Base-by-base conservation (phyloP, 495 filamentous ascomycete genomes). In the Xylaria telfairii region DNA sequence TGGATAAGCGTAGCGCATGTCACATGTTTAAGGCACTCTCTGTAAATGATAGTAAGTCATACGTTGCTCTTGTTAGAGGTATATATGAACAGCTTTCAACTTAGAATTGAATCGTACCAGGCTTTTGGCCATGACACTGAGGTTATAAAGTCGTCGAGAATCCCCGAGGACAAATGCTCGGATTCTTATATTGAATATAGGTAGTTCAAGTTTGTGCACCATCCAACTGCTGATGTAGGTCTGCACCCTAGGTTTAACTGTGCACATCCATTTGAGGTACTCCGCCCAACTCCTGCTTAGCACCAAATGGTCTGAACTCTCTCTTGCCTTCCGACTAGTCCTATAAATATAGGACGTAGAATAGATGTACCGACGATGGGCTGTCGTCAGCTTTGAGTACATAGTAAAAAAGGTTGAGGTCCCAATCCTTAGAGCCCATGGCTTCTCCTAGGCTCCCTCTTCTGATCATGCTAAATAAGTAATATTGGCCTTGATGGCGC, bases 391-490 rank as follows among this genome's bases (percentile, higher is more conserved):
- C 37, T 32, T 1, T 49, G 51, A 61, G 34, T 63, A 69, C 67
- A 63, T 59, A 69, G 34, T 54, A 63, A 63, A 67, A 21, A 57
- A 54, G 28, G 19, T 39, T 17, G 26, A 21, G 10, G 42, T 41
- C 24, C 10, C 19, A 68, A 68, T 17, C 6, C 19, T 44, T 19
- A 24, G 24, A 47, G 54, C 28, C 53, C 17, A 19, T 19, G 26
- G 34, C 41, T 6, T 60, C 42, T 12, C 37, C 49, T 34, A 39
- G 28, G 34, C 19, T 47, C 41, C 41, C 15, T 12, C 42, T 44
- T 51, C 44, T 49, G 49, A 69, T 51, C 42, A 61, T 53, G 67
- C 57, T 42, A 34, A 56, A 63, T 42, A 69, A 15, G n/a, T 42
- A 24, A 28, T 63, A 63, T 63, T 53, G 57, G 67, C 26, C 46